Evolutionary conservation across 2,329 filamentous ascomycete species (phyloP).

Genomic region (Fusarium chuoi): DNA sequence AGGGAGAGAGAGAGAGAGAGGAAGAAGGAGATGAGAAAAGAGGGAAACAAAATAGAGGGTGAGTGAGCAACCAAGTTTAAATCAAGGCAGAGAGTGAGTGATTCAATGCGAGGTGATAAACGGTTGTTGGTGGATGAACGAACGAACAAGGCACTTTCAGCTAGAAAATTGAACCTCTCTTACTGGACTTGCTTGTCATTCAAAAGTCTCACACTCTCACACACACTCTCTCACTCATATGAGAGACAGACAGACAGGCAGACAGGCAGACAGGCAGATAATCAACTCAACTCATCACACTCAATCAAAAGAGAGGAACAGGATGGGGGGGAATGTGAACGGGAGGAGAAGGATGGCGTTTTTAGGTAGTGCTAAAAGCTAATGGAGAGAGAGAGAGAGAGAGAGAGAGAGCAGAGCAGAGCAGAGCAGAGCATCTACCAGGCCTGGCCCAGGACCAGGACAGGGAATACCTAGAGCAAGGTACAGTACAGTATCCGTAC

Average conservation of each 20-base stretch:
- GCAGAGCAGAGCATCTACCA: not conserved
- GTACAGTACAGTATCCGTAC: not conserved
- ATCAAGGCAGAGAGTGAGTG: slow-evolving; percentile 27
- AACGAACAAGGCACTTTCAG: slow-evolving; percentile 7
- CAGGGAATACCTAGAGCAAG: not conserved
- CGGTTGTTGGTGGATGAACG: not conserved
- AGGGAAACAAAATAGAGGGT: slow-evolving; percentile 14
- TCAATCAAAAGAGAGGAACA: not conserved
- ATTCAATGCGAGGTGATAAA: slow-evolving; percentile 1
- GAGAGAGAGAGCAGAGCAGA: no score
- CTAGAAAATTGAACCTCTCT: slow-evolving; percentile 13
- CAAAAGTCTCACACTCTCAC: not conserved
- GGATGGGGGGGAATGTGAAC: not conserved
- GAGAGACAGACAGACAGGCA: not conserved
- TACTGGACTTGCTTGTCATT: not conserved
- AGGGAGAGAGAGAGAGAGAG: slow-evolving; percentile 15
- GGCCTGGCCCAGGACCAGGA: not conserved
- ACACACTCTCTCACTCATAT: not conserved
- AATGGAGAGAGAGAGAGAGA: not conserved
- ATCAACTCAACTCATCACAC: not conserved
- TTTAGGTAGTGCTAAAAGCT: slow-evolving; percentile 24
- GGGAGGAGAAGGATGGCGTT: slow-evolving; percentile 25
- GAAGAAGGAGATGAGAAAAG: not conserved
- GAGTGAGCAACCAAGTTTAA: not conserved
- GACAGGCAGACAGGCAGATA: no score